Evolutionary conservation across 106 monocot genomes (phyloP).

Genomic region (Allium fistulosum): DNA sequence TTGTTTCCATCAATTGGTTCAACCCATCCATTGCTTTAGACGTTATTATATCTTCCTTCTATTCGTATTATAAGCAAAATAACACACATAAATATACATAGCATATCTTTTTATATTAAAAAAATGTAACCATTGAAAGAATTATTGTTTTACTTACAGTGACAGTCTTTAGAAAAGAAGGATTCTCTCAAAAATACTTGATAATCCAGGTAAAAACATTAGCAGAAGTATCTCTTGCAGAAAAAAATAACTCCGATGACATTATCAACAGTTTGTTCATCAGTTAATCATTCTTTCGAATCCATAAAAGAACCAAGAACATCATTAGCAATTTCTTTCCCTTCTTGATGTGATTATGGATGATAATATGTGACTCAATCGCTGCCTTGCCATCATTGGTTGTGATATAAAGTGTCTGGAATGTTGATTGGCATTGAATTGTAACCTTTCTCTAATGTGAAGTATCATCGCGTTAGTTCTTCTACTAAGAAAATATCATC

Average conservation of each 20-base stretch:
- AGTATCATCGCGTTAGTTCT: constrained; percentile 76
- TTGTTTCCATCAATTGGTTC: too few species aligned
- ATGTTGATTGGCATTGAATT: constrained; percentile 95
- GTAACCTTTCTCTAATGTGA: constrained; percentile 85
- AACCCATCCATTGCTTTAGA: constrained; percentile 1
- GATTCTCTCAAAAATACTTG: constrained; percentile 94
- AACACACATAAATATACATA: too few species aligned
- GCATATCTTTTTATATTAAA: too few species aligned
- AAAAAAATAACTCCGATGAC: constrained; percentile 94
- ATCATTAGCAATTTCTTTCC: constrained; percentile 26
- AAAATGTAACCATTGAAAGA: too few species aligned
- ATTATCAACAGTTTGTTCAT: constrained; percentile 82
- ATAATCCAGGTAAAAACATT: constrained; percentile 92
- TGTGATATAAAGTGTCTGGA: constrained; percentile 85
- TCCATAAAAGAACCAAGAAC: constrained; percentile 83
- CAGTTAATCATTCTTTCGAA: constrained; percentile 50
- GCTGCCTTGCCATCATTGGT: constrained; percentile 70
- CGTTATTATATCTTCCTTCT: constrained; percentile 65
- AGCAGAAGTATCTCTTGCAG: constrained; percentile 84
- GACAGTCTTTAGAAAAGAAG: constrained; percentile 60
- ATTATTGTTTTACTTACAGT: constrained; percentile 34
- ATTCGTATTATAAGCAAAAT: too few species aligned
- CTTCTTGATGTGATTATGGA: constrained; percentile 45
- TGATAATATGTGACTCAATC: constrained; percentile 38
- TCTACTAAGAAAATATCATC: constrained; percentile 46